Base-by-base conservation (phyloP, 768 basidiomycete genomes). In the Amanita rimosa region DNA sequence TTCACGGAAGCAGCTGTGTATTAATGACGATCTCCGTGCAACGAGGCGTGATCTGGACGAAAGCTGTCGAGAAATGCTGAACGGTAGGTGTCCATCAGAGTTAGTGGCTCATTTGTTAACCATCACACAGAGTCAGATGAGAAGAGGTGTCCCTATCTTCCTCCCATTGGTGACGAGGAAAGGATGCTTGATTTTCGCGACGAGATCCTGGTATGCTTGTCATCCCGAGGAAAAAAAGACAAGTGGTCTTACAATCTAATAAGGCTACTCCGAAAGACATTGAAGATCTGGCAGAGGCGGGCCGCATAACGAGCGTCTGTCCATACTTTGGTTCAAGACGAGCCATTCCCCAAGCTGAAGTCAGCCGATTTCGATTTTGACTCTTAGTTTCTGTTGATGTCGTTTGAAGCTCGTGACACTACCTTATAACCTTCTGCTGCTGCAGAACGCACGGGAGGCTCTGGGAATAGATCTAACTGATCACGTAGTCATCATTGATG, bases 201-300 rank as follows among this genome's bases (percentile, higher is more conserved):
- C 60, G 83, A 91, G 59, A 82, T 94, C 24, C 66, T 96, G 57
- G 93, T 85, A 58, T 46, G 71, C 64, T 17, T 48, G 33, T 33
- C n/a, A 46, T 36, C 33, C 8, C 41, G 22, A 36, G 16, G 19
- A 9, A 27, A 39, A 5, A 1, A 22, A 26, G 1, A 21, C 6
- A 38, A 38, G 24, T 49, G 19, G 31, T 39, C 34, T 17, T 26
- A 49, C 24, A 43, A 39, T 47, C 21, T 44, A 44, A 16, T 16
- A 49, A 94, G 93, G 88, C 93, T 0, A 73, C 76, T 1, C 88
- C 93, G 0, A 90, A 89, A 60, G 95, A 96, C 54, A 96, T 99
- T 4, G 95, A 98, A 61, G 94, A 97, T 55, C 75, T 98, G 13
- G 87, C 88, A 6, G 62, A 62, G 6, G 67, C 81, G 1, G 96